Base-by-base conservation (phyloP, 202 grass and related monocot species). In the Musa balbisiana region DNA sequence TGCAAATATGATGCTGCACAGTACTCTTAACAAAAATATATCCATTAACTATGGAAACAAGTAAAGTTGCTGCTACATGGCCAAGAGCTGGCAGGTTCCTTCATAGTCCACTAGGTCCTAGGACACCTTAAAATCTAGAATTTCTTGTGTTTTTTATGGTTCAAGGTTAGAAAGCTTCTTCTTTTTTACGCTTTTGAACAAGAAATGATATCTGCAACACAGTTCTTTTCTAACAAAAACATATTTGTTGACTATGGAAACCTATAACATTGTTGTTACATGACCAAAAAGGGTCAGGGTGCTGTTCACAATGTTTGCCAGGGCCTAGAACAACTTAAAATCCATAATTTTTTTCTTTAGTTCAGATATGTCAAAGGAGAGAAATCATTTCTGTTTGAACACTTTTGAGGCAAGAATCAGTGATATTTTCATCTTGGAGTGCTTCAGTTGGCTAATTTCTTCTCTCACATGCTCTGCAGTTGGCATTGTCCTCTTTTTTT, bases 401-500 rank as follows among this genome's bases (percentile, higher is more conserved):
- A 24, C 12, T 52, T 52, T 22, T 53, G 29, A 51, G 1, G 1
- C 22, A 4, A 3, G 2, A 72, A 50, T 23, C 10, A 50, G 67
- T 70, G 11, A 10, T 15, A 50, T 10, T 70, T 49, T 19, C 19
- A 50, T 29, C 27, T 49, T 15, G 50, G 13, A 23, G 9, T 22
- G n/a, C 14, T 73, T 14, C 12, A 15, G 12, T 27, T 29, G 14
- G 51, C 8, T 81, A 54, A 20, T 22, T 74, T 84, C 51, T 60
- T 76, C 78, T 78, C 56, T 16, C 60, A 26, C 26, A 15, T 77
- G 20, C 64, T 16, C 23, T 88, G 88, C 83, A 98, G 94, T 89
- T 91, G 94, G 94, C 12, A 94, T 98, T 84, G 87, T 98, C 75
- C 63, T 98, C 19, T 98, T 98, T 86, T 91, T 98, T 78, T 55